phyloP scores from a whole-genome alignment of 148 eudicot species.

The Silene conica region DNA sequence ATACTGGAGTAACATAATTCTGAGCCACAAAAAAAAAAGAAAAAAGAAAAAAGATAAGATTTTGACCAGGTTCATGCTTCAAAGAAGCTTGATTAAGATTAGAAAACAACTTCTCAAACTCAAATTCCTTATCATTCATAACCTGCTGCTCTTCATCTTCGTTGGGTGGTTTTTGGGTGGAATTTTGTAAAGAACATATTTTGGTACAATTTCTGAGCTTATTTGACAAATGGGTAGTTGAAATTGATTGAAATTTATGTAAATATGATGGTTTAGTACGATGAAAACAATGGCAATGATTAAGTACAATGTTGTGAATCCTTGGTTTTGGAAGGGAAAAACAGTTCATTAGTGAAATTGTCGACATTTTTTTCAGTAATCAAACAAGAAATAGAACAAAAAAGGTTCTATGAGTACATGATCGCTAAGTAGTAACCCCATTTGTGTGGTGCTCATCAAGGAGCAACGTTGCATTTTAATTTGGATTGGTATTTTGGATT shows the following conservation, averaged over 20 bases:
- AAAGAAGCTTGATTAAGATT: constrained; percentile 76
- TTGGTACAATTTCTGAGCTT: constrained; percentile 18
- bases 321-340: constrained; percentile 6
- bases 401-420: too few relatives aligned
- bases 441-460: too few relatives aligned
- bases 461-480: too few relatives aligned
- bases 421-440: too few relatives aligned
- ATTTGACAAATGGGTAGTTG: constrained; percentile 12
- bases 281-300: not conserved
- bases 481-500: too few relatives aligned
- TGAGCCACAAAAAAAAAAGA: not conserved
- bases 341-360: constrained; percentile 5
- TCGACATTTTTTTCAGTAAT: constrained; percentile 15
- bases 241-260: not conserved
- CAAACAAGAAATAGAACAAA: not conserved
- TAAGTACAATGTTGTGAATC: not conserved
- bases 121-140: constrained; percentile 14
- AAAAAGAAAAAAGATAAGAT: not conserved
- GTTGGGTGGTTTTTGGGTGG: constrained; percentile 25
- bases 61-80: constrained; percentile 69
- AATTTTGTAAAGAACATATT: constrained; percentile 35
- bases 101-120: constrained; percentile 73
- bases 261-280: constrained; percentile 6
- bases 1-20: too few relatives aligned
- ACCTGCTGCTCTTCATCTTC: constrained; percentile 20